Evolutionary conservation across 2,329 filamentous ascomycete species (phyloP), one percentile per base, ranked within the genome.

Genomic region (Phyllachora maydis): DNA sequence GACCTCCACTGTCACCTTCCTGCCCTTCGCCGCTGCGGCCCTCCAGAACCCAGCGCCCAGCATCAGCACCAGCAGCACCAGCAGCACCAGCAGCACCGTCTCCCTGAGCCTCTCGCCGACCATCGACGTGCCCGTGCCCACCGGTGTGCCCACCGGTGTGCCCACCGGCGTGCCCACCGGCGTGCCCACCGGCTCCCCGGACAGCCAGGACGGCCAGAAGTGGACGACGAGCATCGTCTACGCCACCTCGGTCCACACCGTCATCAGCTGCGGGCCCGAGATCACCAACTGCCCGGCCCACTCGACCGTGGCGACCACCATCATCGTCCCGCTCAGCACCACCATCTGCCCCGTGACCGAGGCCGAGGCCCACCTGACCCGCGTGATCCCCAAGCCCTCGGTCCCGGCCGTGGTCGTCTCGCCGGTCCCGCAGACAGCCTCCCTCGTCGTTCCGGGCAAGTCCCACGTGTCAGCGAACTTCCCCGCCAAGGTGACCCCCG

Each of bases 171-270:
- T n/a, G 19, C 41, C 42, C 28, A 31, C 35, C 27, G 35, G 31
- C 25, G 27, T 26, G 29, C 26, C 24, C 39, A 27, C 29, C 39
- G 13, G 25, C 31, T n/a, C 29, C 21, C 26, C 4, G 35, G 24
- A 10, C 28, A 17, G 21, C 11, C 36, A 26, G 31, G 34, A 19
- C 23, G 9, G 21, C 27, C 37, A 21, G 38, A 38, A 30, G n/a
- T 54, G 47, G 47, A 46, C 43, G 14, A 53, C 47, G 18, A 50
- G 45, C 40, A 55, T 50, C 30, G 34, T 54, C 35, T 52, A 42
- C 24, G 36, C 38, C 24, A 52, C 50, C 11, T 36, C 40, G 19
- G 37, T 42, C 23, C 41, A 40, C 26, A 56, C 52, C 24, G 33
- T 56, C 34, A 40, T 41, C 33, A 42, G 39, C 41, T 55, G 50